A percentile compares a stretch with the other conserved stretches of the same genome.
phyloP scores from a whole-genome alignment of 345 rosid species.

The Corchorus olitorius region DNA sequence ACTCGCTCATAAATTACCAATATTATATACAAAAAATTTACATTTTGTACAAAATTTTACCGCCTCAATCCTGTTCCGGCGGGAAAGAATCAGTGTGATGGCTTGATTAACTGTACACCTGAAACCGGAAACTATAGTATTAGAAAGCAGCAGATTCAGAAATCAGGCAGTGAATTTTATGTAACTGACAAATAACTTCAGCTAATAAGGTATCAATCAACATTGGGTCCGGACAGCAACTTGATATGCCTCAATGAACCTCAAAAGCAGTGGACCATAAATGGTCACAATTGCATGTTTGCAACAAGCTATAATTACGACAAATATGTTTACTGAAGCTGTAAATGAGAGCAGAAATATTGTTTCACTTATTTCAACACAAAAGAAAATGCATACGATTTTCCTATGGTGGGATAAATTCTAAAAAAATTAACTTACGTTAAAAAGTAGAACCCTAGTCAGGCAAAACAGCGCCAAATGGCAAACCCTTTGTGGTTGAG shows the following conservation, averaged over 20 bases:
- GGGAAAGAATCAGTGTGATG: conserved; percentile 11
- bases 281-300: background rate
- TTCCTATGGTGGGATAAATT: background rate
- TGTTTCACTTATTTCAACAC: background rate
- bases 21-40: background rate
- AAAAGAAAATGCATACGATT: background rate
- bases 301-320: background rate
- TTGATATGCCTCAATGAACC: background rate
- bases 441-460: background rate
- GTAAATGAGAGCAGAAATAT: background rate
- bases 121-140: background rate
- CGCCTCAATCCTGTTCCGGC: background rate
- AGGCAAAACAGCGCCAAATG: background rate
- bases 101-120: conserved; percentile 9
- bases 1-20: background rate
- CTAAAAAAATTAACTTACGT: conserved; percentile 3
- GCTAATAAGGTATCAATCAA: background rate
- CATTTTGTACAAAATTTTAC: conserved; percentile 20
- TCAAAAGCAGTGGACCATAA: background rate
- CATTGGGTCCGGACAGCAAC: background rate
- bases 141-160: background rate
- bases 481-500: background rate
- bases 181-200: background rate
- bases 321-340: background rate
- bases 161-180: background rate